Evolutionary conservation across 2,329 filamentous ascomycete genomes (phyloP).

Genomic region (Aspergillus ustus): DNA sequence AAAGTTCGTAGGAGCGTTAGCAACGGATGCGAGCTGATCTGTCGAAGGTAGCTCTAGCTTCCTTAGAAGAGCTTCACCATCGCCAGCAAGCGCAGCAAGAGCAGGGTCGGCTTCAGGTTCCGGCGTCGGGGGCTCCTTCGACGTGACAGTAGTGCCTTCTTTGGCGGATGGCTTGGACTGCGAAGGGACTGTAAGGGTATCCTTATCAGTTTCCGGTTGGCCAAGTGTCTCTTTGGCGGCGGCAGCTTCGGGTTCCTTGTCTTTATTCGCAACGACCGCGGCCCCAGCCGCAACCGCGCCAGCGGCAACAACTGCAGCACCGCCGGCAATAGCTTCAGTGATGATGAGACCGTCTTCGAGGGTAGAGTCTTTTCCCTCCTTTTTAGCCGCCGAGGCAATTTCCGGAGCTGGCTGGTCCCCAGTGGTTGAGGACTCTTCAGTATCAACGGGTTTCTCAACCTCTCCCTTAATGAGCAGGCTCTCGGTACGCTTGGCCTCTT

Average conservation of each 20-base stretch:
- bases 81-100: conserved; percentile 37
- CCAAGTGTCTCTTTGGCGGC: conserved; percentile 19
- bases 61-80: conserved; percentile 39
- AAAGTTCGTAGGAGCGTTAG: conserved; percentile 16
- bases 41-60: conserved; percentile 38
- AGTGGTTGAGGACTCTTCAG: conserved; percentile 11
- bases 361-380: conserved; percentile 19
- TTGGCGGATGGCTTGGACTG: conserved; percentile 27
- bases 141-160: conserved; percentile 28
- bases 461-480: conserved; percentile 1
- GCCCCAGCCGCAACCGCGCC: conserved; percentile 31
- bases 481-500: conserved; percentile 8
- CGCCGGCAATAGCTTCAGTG: conserved; percentile 32
- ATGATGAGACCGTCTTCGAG: conserved; percentile 27
- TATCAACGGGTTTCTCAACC: conserved; percentile 1
- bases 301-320: conserved; percentile 31
- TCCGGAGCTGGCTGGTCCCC: conserved; percentile 15
- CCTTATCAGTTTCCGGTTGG: conserved; percentile 23
- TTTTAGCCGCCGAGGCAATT: background rate
- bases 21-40: conserved; percentile 55
- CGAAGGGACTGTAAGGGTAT: conserved; percentile 9
- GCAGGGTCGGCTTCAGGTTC: conserved; percentile 38
- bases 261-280: conserved; percentile 26
- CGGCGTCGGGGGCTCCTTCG: conserved; percentile 30
- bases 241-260: conserved; percentile 19